Evolutionary conservation across 371 early-diverging fungal genomes (phyloP), one percentile per base, ranked within the genome.

Genomic region (Phascolomyces articulosus): DNA sequence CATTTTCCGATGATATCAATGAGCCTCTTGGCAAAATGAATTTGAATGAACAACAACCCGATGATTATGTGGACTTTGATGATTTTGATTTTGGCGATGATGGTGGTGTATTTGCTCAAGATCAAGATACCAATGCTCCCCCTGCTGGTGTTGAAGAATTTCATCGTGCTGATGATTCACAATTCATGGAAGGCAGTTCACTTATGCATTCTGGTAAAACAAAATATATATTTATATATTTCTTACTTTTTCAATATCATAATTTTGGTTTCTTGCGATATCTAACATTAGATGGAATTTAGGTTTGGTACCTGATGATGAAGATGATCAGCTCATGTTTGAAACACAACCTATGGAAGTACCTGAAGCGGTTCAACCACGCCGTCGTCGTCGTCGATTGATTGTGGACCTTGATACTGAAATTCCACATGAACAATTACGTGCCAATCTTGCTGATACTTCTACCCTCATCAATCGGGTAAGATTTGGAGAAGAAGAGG

Each of bases 391-490:
- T 59, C 88, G 90, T 60, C 83, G 84, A 55, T 71, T 91, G 18
- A 74, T 90, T 3, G 83, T 90, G 1, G 93, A 95, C 68, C 77
- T 80, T 3, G 74, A 82, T 28, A 92, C 89, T 0, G 91, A 93
- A 72, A 84, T 94, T 60, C 75, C 91, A 7, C 77, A 82, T 58
- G 80, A 76, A 13, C 77, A 81, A 31, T 74, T 91, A 26, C 68
- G 71, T 59, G 55, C 66, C 27, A 83, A 84, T 65, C 74, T 85
- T 18, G 51, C 69, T 18, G 84, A 90, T 71, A 77, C 90, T 1
- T 69, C 78, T 21, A 63, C 72, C 51, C 84, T 76, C 40, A 69
- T 82, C 11, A 53, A 61, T 55, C 53, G 44, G 20, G 63, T 62
- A 55, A 18, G n/a, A n/a, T n/a, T n/a, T n/a, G 55, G 26, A 18